A percentile compares a stretch with the other conserved stretches of the same genome.
phyloP scores from a whole-genome alignment of 352 stramenopile species.

The Pythium insidiosum region DNA sequence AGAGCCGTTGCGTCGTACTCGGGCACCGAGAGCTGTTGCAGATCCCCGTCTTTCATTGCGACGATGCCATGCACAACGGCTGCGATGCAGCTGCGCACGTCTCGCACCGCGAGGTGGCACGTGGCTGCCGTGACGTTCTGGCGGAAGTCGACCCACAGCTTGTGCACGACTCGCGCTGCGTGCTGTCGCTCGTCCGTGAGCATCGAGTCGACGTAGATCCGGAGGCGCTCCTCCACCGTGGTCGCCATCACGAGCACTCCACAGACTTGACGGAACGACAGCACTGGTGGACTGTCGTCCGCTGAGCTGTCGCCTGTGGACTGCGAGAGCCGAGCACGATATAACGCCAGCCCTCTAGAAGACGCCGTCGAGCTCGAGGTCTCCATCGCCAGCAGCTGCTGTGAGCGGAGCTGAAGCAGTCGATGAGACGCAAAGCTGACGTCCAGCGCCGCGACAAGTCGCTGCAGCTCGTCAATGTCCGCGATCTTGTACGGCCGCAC shows the following conservation, averaged over 20 bases:
- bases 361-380: too few species aligned
- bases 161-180: neutral
- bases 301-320: neutral
- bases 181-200: conserved; percentile 14
- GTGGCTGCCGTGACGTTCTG: conserved; percentile 5
- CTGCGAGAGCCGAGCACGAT: conserved; percentile 7
- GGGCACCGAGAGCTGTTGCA: conserved; percentile 17
- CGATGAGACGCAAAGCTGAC: conserved; percentile 9
- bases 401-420: conserved; percentile 14
- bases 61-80: too few species aligned
- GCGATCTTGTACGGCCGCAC: conserved; percentile 11
- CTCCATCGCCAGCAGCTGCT: conserved; percentile 13
- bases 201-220: conserved; percentile 12
- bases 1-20: conserved; percentile 13
- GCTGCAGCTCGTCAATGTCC: conserved; percentile 5
- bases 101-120: conserved; percentile 10
- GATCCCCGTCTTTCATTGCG: conserved; percentile 8
- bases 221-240: conserved; percentile 6
- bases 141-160: conserved; percentile 15
- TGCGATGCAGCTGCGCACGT: conserved; percentile 7
- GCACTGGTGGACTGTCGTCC: conserved; percentile 2
- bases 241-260: conserved; percentile 7
- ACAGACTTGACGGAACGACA: conserved; percentile 15
- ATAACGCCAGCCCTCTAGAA: conserved; percentile 9
- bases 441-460: too few species aligned